Evolutionary conservation across 1,284 basidiomycete species (phyloP), one percentile per base, ranked within the genome.

Genomic region (Moesziomyces globuligerus): DNA sequence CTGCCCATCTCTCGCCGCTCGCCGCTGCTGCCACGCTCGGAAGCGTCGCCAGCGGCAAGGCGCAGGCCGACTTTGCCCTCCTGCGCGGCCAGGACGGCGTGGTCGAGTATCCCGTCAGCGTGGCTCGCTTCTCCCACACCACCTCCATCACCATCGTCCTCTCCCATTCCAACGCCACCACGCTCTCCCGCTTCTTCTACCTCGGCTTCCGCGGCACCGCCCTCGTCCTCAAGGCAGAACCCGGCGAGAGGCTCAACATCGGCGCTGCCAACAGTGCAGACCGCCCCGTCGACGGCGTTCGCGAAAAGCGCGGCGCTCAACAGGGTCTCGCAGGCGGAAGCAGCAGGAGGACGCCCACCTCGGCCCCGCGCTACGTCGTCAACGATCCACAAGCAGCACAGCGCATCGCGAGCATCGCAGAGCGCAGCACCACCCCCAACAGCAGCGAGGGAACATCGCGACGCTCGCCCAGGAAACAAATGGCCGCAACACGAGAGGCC

Each of bases 11-110:
- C 8, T 54, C 48, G 10, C 55, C 50, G 1, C 25, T 56, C 8
- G 55, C 50, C 8, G 54, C 42, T n/a, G 62, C 61, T 17, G 58
- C 65, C 18, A 62, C 56, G 5, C 48, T 79, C 1, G 79, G 76
- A 9, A 49, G 56, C 8, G 58, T 74, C 1, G 61, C 59, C n/a
- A 72, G 65, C 20, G 79, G 74, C 21, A 76, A 68, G 23, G 70
- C 79, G 7, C 79, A 81, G 54, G 79, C 79, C 10, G 79, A 81
- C 48, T 81, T 81, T 67, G 69, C 74, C 7, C 53, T 81, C 15
- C 43, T 79, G 28, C 62, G 65, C 15, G 64, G 58, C 2, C 69
- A 72, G 28, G 28, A 72, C 13, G 75, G 76, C 20, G 72, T 77
- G 7, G 73, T 69, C 10, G 79, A 79, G 36, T 81, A 81, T 44